Percentiles rank a stretch among this genome's conserved stretches.
Conservation (phyloP, 1,284 basidiomycete genomes). For the Veloporphyrellus conicus region DNA sequence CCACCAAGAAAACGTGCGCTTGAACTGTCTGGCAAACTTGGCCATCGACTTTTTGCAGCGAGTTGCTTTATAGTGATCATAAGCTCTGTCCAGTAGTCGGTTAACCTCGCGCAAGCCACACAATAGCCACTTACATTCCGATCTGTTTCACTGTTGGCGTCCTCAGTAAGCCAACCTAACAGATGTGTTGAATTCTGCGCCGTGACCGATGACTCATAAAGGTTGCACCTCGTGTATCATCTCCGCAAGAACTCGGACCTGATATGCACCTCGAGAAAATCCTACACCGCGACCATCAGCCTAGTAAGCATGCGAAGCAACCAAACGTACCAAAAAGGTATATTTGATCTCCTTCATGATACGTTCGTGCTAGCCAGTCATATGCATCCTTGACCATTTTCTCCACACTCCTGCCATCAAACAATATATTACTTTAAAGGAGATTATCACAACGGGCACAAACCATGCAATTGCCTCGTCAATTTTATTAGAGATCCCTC, state of each 20-base stretch:
- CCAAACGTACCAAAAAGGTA: neutral
- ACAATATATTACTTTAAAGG: neutral
- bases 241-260: neutral
- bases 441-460: neutral
- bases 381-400: constrained; percentile 14
- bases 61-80: neutral
- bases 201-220: too few relatives aligned
- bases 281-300: too few relatives aligned
- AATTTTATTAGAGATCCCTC: constrained; percentile 17
- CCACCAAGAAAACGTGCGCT: neutral
- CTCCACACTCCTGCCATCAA: constrained; percentile 21
- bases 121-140: neutral
- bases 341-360: neutral
- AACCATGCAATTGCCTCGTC: constrained; percentile 31
- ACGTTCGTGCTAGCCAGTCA: neutral
- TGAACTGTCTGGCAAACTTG: neutral
- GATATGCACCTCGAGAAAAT: neutral
- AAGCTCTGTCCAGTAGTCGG: neutral
- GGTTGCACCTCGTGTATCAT: constrained; percentile 12
- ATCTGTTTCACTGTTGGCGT: neutral
- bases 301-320: too few relatives aligned
- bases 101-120: too few relatives aligned
- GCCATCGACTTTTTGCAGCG: too few relatives aligned
- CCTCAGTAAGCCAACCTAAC: neutral
- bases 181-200: too few relatives aligned